Evolutionary conservation across 192 early-diverging fungal species (phyloP).

Genomic region (Coemansia sp.): DNA sequence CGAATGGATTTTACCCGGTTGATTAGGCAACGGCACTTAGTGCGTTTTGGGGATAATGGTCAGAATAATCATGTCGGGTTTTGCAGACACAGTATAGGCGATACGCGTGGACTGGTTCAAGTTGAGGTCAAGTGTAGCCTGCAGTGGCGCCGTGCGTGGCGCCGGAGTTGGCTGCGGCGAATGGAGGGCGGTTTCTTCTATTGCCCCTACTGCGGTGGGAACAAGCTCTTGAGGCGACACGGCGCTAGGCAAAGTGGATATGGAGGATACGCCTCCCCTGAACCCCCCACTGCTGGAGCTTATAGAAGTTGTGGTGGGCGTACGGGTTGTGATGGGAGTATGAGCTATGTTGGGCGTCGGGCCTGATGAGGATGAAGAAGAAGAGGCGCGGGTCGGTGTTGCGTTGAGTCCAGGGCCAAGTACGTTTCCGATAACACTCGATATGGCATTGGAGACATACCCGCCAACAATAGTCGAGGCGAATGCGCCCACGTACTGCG

Average conservation of each 20-base stretch:
- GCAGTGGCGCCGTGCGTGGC: background rate
- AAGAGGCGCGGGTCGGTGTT: background rate
- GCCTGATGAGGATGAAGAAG: background rate
- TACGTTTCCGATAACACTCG: constrained; percentile 1
- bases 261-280: background rate
- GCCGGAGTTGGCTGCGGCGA: background rate
- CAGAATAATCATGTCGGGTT: constrained; percentile 7
- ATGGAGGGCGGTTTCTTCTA: background rate
- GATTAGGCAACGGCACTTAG: background rate
- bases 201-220: background rate
- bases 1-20: background rate
- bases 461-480: constrained; percentile 23
- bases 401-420: background rate
- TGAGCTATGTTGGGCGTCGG: background rate
- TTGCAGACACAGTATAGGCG: constrained; percentile 1
- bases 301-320: background rate
- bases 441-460: constrained; percentile 30
- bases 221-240: background rate
- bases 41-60: constrained; percentile 3
- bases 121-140: constrained; percentile 10
- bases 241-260: background rate
- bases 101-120: constrained; percentile 2
- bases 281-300: background rate
- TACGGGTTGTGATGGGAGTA: background rate
- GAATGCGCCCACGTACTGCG: constrained; percentile 23